Base-by-base conservation (phyloP, 768 basidiomycete genomes). In the Suillus spraguei region DNA sequence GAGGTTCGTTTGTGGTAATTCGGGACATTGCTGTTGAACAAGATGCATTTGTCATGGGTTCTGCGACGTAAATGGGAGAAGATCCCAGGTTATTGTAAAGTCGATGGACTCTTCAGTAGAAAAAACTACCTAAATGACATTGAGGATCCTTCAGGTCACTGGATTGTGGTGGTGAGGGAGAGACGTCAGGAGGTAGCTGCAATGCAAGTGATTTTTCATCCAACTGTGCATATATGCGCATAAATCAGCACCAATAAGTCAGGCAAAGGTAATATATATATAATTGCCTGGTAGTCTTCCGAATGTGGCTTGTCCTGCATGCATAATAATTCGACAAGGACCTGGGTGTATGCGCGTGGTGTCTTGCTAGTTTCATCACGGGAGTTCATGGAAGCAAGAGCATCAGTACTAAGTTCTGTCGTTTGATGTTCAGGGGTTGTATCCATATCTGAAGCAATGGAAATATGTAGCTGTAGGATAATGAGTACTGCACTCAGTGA, bases 371-470 rank as follows among this genome's bases (percentile, higher is more conserved):
- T 13, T 39, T 20, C 39, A 58, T 13, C 39, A 20, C 41, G 17
- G 6, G 10, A 20, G 28, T 41, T 22, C 4, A 11, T 58, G 39
- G 28, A 58, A 28, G 52, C 11, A 10, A 53, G 20, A 53, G 17
- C 17, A 41, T 58, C 24, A 13, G 56, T 28, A 20, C 32, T 20
- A 41, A 58, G 38, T 4, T 28, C 28, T 32, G 56, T 32, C 28
- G 11, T 32, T 13, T 11, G 56, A 41, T 41, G 56, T 58, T 58
- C 56, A 41, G 28, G 11, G 20, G 11, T 58, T 28, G 39, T 41
- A 11, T 58, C 56, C 56, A 58, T 58, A 58, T 58, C 56, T 41
- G 36, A 58, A 58, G 24, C 17, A 41, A 56, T 39, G 24, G 4
- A 58, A 28, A 20, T 20, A 7, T 41, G 17, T 35, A 13, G 20